Evolutionary conservation across 805 yeast species (phyloP), one percentile per base, ranked within the genome.

Genomic region (Myxozyma melibiosi): DNA sequence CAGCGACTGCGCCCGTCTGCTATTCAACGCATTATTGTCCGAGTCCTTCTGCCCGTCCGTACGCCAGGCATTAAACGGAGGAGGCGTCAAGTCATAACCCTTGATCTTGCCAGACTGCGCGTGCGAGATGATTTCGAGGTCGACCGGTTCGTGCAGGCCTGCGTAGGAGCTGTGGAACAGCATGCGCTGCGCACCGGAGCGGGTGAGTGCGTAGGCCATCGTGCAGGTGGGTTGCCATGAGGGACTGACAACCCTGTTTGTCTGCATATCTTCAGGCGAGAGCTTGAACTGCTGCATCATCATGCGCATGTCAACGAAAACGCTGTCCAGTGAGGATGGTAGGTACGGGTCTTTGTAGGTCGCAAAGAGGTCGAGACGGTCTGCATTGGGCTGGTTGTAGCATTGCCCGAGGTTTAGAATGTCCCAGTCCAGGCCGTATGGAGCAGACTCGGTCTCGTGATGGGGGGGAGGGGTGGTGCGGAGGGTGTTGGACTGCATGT

Each of bases 401-500:
- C 59, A 55, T 9, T 50, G 51, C 9, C 61, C 61, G 22, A 53
- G 37, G 16, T 38, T 9, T 28, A 57, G 43, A 28, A 57, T 14
- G 35, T 57, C 61, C 61, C 61, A 57, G 44, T 57, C 61, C 25
- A 57, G 57, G 7, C 55, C 61, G 41, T 57, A 57, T 13, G 61
- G 61, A 6, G 61, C 61, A 28, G 38, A 38, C 6, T 37, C 38
- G 31, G 28, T 37, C 33, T 57, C 58, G 40, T 57, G 55, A 37
- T 53, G 48, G 22, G 61, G 52, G 20, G 35, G 35, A 34, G 54
- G 44, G 14, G 44, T 37, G 28, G 20, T 38, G 20, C 59, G 52
- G 14, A 55, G 50, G 18, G 52, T 33, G 54, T 43, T 43, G 13
- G 38, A 38, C 22, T 47, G 55, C 51, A 55, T 34, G 28, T 55